Evolutionary conservation across 2,329 filamentous ascomycete species (phyloP).

Genomic region (Graphilbum fragrans): DNA sequence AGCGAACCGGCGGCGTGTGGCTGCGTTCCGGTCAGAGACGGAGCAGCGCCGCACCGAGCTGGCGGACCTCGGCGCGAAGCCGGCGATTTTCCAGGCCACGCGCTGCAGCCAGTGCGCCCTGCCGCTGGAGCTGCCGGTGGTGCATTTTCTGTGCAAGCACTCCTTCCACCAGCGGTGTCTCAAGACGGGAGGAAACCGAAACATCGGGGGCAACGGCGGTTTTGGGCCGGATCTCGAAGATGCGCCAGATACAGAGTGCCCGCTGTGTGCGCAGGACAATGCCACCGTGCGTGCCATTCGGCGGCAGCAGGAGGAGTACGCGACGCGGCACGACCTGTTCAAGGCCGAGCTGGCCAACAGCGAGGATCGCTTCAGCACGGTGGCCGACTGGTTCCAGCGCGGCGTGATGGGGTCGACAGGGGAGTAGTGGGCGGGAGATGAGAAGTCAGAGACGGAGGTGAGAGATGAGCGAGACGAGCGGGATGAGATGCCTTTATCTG

Average conservation of each 20-base stretch:
- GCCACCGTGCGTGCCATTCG: constrained; percentile 81
- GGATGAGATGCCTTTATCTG: too few relatives aligned
- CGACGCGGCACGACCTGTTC: constrained; percentile 82
- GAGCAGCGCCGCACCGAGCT: constrained; percentile 69
- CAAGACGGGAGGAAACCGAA: constrained; percentile 23
- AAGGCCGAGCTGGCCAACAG: constrained; percentile 64
- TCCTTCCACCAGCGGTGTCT: constrained; percentile 91
- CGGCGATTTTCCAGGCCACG: constrained; percentile 80
- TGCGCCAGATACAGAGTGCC: constrained; percentile 52
- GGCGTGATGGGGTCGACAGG: constrained; percentile 62
- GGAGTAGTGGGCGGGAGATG: constrained; percentile 5
- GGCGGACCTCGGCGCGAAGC: constrained; percentile 62
- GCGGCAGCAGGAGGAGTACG: constrained; percentile 73
- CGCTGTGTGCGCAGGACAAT: constrained; percentile 72
- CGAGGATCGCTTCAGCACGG: constrained; percentile 75
- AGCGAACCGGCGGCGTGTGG: constrained; percentile 66
- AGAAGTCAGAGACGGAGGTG: neutral
- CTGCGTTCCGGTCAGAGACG: constrained; percentile 75
- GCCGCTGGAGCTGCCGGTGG: constrained; percentile 71
- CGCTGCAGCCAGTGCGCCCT: constrained; percentile 74
- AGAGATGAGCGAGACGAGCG: neutral
- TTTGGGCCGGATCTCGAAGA: neutral
- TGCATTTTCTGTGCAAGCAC: constrained; percentile 96
- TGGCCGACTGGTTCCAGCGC: constrained; percentile 89
- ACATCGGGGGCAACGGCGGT: constrained; percentile 15